Evolutionary conservation across 257 asterid genomes (phyloP), one percentile per base, ranked within the genome.

Genomic region (Echium plantagineum): DNA sequence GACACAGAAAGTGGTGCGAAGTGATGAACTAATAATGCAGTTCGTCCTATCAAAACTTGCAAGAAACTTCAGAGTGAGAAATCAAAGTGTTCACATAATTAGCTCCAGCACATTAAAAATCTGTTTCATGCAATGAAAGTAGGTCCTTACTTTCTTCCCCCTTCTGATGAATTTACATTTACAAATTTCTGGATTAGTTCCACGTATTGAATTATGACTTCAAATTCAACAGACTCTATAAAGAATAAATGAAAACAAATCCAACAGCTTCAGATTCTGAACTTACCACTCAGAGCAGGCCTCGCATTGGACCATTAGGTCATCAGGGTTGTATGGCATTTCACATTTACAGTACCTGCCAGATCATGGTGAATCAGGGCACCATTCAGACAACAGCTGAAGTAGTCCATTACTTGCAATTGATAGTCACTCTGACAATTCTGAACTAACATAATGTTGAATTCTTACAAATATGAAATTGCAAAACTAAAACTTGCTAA

Each of bases 261-360:
- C 52, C 30, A 69, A 18, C 18, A 22, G 77, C 60, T 62, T 6
- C 17, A 65, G 48, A 59, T 57, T 58, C 46, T 54, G 22, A 66
- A 76, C 96, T 77, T 72, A 90, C 98, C 96, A 90, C 73, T 90
- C 96, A 76, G 75, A 80, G 74, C 98, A 90, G 56, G 79, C 94
- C 68, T 90, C 96, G 55, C 98, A 90, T 66, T 85, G 95, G 76
- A 90, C 79, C 98, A 90, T 90, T 24, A 90, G 94, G 78, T 90
- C 96, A 57, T 90, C 97, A 8, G 97, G 97, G 72, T 90, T 90
- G 69, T 85, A 87, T 61, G 97, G 96, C 97, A 90, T 90, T 77
- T 90, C 98, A 67, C 98, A 90, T 75, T 90, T 87, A 65, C 98
- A 90, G 65, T 85, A 90, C 78, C 98, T 90, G 81, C 64, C 66